Evolutionary conservation across 2,329 filamentous ascomycete species (phyloP).

Genomic region (Exophiala xenobiotica): DNA sequence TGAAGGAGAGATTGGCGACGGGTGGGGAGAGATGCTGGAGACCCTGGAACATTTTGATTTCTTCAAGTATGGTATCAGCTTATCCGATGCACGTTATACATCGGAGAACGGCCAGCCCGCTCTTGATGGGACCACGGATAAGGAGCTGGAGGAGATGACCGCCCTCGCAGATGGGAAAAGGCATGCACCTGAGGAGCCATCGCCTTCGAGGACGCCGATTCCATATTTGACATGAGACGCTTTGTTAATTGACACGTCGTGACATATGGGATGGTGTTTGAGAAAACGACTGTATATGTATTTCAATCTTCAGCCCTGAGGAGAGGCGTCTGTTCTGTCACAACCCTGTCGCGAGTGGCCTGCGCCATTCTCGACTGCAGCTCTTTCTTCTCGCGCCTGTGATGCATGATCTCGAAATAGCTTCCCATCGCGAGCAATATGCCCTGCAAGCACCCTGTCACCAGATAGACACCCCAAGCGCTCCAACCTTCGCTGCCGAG

Average conservation of each 20-base stretch:
- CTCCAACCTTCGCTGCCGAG: slow-evolving; percentile 87
- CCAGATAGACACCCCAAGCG: slow-evolving; percentile 86
- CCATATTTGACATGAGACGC: slow-evolving; percentile 5
- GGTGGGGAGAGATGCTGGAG: slow-evolving; percentile 55
- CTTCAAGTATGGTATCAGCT: slow-evolving; percentile 56
- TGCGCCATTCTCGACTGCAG: slow-evolving; percentile 19
- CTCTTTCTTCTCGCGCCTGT: slow-evolving; percentile 23
- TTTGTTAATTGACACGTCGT: background rate
- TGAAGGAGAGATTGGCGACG: slow-evolving; percentile 59
- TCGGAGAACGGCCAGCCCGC: slow-evolving; percentile 24
- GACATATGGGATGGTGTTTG: background rate
- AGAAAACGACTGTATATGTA: background rate
- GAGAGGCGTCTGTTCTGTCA: slow-evolving; percentile 19
- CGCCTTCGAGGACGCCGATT: slow-evolving; percentile 4
- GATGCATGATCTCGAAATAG: slow-evolving; percentile 54
- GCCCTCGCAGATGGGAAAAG: slow-evolving; percentile 28
- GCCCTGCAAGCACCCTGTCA: slow-evolving; percentile 84
- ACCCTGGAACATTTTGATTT: slow-evolving; percentile 62
- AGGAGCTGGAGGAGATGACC: slow-evolving; percentile 30
- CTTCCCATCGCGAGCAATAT: slow-evolving; percentile 76
- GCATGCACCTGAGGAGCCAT: slow-evolving; percentile 24
- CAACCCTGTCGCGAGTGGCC: slow-evolving; percentile 2
- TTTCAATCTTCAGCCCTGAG: slow-evolving; percentile 9
- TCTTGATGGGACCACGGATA: slow-evolving; percentile 27
- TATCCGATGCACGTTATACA: slow-evolving; percentile 24